Evolutionary conservation across 2,329 filamentous ascomycete genomes (phyloP), one percentile per base, ranked within the genome.

Genomic region (Sporothrix euskadiensis): DNA sequence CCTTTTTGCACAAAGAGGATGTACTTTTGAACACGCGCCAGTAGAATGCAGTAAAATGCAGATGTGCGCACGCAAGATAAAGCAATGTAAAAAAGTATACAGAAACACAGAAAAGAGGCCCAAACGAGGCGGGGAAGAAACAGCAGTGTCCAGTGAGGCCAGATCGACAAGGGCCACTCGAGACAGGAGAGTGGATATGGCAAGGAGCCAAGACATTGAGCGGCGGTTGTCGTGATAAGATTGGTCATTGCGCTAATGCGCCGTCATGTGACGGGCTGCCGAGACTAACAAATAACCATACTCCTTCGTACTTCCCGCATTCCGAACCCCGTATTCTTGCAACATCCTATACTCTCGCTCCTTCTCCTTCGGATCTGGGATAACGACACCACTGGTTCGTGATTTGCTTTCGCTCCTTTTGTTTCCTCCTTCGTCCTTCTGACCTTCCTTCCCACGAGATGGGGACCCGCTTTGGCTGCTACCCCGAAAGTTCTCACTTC

Each of bases 381-480:
- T 4, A 49, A 49, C 4, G 41, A 44, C 12, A 44, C 7, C 6
- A 44, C 2, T 59, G 26, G 26, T 56, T 56, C 22, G 8, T n/a
- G 52, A 56, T 56, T 56, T 9, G 52, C 19, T 47, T 14, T 47
- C 44, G 1, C 44, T 16, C 22, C 52, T 30, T 54, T 54, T 54
- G n/a, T 16, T 32, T 4, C 22, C 22, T 30, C 22, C 26, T 30
- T 57, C 54, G 9, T 30, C 54, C 56, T 59, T 19, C 56, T 30
- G 56, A 59, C 56, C 56, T 59, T 59, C 56, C 56, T 59, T 59
- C 56, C 56, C 56, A 30, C 8, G 56, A 35, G 22, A 35, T 19
- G 12, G 52, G 56, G 56, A 35, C 30, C 56, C 56, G 16, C 56
- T 59, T 32, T 35, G 30, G 12, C 12, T 59, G 9, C 56, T 12